Evolutionary conservation across 2,329 filamentous ascomycete species (phyloP), one percentile per base, ranked within the genome.

Genomic region (Xylariaceae sp.): DNA sequence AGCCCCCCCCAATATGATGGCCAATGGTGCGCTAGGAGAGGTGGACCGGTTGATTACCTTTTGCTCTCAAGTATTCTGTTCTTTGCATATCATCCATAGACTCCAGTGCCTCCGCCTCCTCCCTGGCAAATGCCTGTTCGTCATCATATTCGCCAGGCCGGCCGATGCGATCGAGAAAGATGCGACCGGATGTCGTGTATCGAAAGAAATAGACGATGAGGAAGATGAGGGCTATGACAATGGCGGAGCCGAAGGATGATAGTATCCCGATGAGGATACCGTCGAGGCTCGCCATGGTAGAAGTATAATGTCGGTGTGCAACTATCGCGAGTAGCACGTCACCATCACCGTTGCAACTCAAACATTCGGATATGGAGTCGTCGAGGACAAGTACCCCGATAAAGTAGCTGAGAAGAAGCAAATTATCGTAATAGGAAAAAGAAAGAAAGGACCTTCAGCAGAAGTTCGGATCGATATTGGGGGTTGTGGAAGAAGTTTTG

Each of bases 71-170:
- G 74, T 99, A 99, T 71, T 99, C 95, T 40, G 88, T 88, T 72
- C 91, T 81, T 70, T 93, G 86, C 75, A 97, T 81, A 67, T 98
- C 95, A 71, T 97, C 93, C 95, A 99, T 99, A 55, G 85, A 84
- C 79, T 96, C 93, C 72, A 99, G 77, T 56, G 95, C 95, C 74
- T 97, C 92, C 37, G 91, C 92, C 84, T 99, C 95, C 74, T 98
- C 95, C 70, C 90, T 87, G 62, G 88, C 83, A 77, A 96, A 97
- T 10, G 91, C 90, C 77, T 98, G 93, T 74, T 98, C 95, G 76
- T 99, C 95, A 72, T 99, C 95, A 74, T 92, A 99, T 76, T 98
- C 95, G 67, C 95, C 95, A 0, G 95, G 95, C 57, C 93, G 84
- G 44, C 92, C 92, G 73, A 99, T 89, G 62, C 93, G 88, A 77